Conservation (phyloP, 1,284 basidiomycete genomes). For the Vanrija sp. region DNA sequence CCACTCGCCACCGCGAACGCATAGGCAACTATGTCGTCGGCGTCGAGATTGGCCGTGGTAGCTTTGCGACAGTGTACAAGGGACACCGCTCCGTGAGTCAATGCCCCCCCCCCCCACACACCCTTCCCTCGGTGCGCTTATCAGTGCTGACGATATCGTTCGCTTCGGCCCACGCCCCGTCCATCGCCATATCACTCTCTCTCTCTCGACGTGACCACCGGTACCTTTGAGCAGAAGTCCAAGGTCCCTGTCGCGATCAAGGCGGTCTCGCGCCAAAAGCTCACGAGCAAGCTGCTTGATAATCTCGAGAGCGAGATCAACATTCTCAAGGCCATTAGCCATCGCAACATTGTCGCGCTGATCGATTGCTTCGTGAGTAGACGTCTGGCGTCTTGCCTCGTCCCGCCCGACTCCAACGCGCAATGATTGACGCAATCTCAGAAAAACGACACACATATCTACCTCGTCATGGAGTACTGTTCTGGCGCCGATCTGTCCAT, state of each 20-base stretch:
- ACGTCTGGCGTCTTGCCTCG: background rate
- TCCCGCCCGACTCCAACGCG: background rate
- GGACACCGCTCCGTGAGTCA: slow-evolving; percentile 77
- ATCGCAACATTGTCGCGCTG: slow-evolving; percentile 88
- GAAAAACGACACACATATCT: slow-evolving; percentile 90
- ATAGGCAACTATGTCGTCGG: slow-evolving; percentile 55
- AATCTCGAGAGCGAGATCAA: slow-evolving; percentile 97
- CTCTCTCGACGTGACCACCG: background rate
- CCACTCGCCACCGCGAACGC: slow-evolving; percentile 25
- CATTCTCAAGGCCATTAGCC: slow-evolving; percentile 89
- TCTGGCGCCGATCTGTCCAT: slow-evolving; percentile 91
- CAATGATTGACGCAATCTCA: slow-evolving; percentile 38
- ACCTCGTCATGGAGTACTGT: slow-evolving; percentile 97
- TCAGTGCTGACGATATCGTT: background rate
- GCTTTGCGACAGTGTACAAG: slow-evolving; percentile 93
- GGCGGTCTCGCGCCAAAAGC: slow-evolving; percentile 82
- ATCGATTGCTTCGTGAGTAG: slow-evolving; percentile 74
- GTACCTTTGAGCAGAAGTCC: slow-evolving; percentile 57
- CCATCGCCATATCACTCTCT: background rate
- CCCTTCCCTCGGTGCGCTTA: background rate
- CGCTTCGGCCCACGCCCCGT: background rate
- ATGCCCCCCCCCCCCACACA: too few species aligned
- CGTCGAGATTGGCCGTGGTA: slow-evolving; percentile 63
- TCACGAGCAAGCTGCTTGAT: slow-evolving; percentile 89
- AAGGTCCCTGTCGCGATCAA: slow-evolving; percentile 85